A percentile compares a stretch with the other conserved stretches of the same genome.
Conservation (phyloP, 352 stramenopile species). For the Aphanomyces stellatus region DNA sequence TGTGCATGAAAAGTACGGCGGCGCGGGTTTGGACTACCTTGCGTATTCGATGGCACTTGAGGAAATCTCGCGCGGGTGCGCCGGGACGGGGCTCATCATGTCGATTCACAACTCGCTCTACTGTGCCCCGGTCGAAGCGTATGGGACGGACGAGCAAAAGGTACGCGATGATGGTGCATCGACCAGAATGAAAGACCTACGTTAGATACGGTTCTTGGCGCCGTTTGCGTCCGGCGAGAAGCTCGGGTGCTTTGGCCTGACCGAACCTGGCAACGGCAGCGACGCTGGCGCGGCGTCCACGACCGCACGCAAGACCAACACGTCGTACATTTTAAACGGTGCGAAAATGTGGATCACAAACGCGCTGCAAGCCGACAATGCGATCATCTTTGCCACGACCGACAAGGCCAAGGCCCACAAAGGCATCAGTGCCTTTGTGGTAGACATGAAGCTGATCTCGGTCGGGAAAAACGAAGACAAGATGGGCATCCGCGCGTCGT, state of each 20-base stretch:
- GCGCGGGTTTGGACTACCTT: constrained; percentile 91
- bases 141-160: constrained; percentile 88
- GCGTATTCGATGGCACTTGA: constrained; percentile 97
- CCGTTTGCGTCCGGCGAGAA: constrained; percentile 89
- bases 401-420: constrained; percentile 94
- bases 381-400: constrained; percentile 96
- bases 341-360: constrained; percentile 98
- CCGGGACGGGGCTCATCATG: constrained; percentile 94
- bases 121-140: constrained; percentile 91
- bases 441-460: constrained; percentile 89
- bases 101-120: constrained; percentile 94
- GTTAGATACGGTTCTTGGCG: constrained; percentile 66
- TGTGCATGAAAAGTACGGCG: constrained; percentile 81
- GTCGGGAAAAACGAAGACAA: constrained; percentile 98
- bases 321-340: constrained; percentile 93
- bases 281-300: constrained; percentile 92
- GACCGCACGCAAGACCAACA: constrained; percentile 76
- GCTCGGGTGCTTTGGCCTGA: constrained; percentile 93
- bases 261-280: constrained; percentile 89
- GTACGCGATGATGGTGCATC: constrained; percentile 5
- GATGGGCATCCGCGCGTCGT: constrained; percentile 94
- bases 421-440: constrained; percentile 95
- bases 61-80: constrained; percentile 94
- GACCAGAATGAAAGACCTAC: background rate
- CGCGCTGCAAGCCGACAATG: constrained; percentile 87